Conservation (phyloP, 257 asterid genomes). For the Primulina tabacum region DNA sequence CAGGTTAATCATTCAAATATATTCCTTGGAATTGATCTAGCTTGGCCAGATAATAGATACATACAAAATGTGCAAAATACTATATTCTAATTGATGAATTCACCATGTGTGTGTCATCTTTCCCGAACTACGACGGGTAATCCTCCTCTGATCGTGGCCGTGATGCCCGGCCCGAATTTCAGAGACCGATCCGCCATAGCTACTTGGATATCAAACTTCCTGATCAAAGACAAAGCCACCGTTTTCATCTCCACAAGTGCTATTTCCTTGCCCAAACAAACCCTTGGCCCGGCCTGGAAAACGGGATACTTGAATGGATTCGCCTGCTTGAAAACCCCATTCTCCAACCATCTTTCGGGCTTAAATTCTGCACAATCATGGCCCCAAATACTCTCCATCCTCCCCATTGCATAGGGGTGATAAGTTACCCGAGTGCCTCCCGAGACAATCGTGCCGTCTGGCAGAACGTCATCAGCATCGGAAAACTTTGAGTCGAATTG, state of each 20-base stretch:
- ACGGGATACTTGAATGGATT: slow-evolving; percentile 50
- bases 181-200: slow-evolving; percentile 21
- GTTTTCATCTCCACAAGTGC: slow-evolving; percentile 44
- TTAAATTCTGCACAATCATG: slow-evolving; percentile 39
- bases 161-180: slow-evolving; percentile 45
- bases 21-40: too few relatives aligned
- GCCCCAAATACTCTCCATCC: slow-evolving; percentile 50
- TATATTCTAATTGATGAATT: too few relatives aligned
- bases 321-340: slow-evolving; percentile 35
- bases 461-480: slow-evolving; percentile 45
- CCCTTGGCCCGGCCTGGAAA: slow-evolving; percentile 57
- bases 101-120: slow-evolving; percentile 20
- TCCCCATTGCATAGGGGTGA: slow-evolving; percentile 62
- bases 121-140: slow-evolving; percentile 38
- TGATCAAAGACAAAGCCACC: slow-evolving; percentile 39
- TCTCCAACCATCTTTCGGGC: slow-evolving; percentile 48
- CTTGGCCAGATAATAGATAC: neutral
- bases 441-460: slow-evolving; percentile 54
- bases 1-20: too few relatives aligned
- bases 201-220: slow-evolving; percentile 39
- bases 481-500: slow-evolving; percentile 80
- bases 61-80: neutral
- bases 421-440: slow-evolving; percentile 48
- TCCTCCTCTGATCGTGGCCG: slow-evolving; percentile 52
- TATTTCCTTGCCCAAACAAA: slow-evolving; percentile 55